A percentile compares a stretch with the other conserved stretches of the same genome.
phyloP scores from a whole-genome alignment of 371 early-diverging fungal species.

The Actinomortierella wolfii region DNA sequence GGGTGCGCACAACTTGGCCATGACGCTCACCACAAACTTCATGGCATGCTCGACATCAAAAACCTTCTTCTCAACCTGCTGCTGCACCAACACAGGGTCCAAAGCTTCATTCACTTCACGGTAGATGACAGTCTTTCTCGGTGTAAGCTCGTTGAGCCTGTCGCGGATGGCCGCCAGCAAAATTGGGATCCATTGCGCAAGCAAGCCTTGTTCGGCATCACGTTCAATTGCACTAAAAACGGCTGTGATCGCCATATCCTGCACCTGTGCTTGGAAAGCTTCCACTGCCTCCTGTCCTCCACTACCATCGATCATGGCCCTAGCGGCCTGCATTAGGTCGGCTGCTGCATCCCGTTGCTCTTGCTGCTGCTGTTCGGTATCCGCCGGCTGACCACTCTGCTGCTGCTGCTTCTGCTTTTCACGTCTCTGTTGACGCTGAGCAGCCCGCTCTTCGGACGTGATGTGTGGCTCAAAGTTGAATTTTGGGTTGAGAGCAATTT shows the following conservation, averaged over 20 bases:
- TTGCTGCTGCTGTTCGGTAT: not conserved
- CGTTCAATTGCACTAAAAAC: slow-evolving; percentile 37
- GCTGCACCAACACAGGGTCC: slow-evolving; percentile 39
- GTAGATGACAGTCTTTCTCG: slow-evolving; percentile 8
- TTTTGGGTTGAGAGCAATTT: slow-evolving; percentile 26
- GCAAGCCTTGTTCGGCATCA: slow-evolving; percentile 23
- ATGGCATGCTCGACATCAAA: slow-evolving; percentile 26
- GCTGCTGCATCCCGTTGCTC: too few species aligned
- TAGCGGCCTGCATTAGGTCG: too few species aligned
- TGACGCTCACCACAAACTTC: slow-evolving; percentile 12
- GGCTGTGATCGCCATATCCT: slow-evolving; percentile 34
- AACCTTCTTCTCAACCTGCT: slow-evolving; percentile 29
- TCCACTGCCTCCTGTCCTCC: not conserved
- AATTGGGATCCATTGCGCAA: slow-evolving; percentile 30
- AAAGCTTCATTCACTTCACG: slow-evolving; percentile 18
- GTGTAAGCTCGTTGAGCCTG: slow-evolving; percentile 33
- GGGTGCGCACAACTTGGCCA: slow-evolving; percentile 35
- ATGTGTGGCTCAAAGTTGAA: slow-evolving; percentile 20
- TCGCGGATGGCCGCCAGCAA: slow-evolving; percentile 28
- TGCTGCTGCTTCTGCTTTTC: too few species aligned
- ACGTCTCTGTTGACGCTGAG: too few species aligned
- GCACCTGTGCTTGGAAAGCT: slow-evolving; percentile 13
- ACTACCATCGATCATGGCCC: too few species aligned
- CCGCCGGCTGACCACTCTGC: too few species aligned
- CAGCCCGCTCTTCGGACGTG: too few species aligned